Evolutionary conservation across 495 filamentous ascomycete genomes (phyloP).

Genomic region (Penicillium crystallinum): DNA sequence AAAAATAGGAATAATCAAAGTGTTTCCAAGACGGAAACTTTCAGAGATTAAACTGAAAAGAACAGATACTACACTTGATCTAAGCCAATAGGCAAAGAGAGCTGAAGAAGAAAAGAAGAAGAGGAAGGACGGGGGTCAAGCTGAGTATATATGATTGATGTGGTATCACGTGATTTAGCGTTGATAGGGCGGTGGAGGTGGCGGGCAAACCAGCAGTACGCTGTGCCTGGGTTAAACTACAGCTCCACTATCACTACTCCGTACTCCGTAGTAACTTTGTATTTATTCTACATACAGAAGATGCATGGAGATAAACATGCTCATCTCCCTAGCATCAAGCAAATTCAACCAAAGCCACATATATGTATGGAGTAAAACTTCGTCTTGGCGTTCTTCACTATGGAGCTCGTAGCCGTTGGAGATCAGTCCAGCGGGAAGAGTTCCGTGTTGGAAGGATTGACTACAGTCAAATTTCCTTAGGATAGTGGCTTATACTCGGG

Average conservation of each 20-base stretch:
- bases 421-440: too few relatives aligned
- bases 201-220: background rate
- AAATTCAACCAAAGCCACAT: too few relatives aligned
- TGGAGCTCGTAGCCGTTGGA: too few relatives aligned
- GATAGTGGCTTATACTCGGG: too few relatives aligned
- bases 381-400: too few relatives aligned
- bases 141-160: background rate
- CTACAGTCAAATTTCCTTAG: too few relatives aligned
- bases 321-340: background rate
- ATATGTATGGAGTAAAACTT: too few relatives aligned
- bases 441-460: too few relatives aligned
- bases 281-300: background rate
- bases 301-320: background rate
- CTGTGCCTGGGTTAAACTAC: background rate
- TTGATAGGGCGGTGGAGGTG: too few relatives aligned
- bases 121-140: constrained; percentile 17
- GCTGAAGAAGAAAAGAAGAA: constrained; percentile 49
- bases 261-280: too few relatives aligned
- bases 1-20: constrained; percentile 87
- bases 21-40: constrained; percentile 63
- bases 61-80: constrained; percentile 99
- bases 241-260: background rate
- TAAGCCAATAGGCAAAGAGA: constrained; percentile 60
- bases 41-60: constrained; percentile 94
- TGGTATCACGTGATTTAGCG: background rate